These are phyloP conservation scores for Neurospora sp. DNA, from an alignment of 495 filamentous ascomycete species.

Conservation along the genomic window DNA sequence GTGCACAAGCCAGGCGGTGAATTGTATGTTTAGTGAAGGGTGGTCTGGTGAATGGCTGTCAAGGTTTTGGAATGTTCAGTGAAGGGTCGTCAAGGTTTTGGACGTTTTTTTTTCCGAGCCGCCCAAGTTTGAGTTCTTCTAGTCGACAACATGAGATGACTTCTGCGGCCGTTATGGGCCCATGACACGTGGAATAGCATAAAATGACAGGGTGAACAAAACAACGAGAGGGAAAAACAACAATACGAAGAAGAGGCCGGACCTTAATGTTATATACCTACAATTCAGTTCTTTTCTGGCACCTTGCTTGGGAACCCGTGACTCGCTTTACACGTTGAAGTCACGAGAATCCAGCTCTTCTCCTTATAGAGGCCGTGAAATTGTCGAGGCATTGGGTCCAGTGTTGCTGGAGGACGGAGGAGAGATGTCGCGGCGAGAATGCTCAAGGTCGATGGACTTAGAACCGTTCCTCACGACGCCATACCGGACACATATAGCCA, in stretches of 20 bases:
- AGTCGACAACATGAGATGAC: background rate
- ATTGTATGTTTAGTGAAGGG: background rate
- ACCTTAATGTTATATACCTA: background rate
- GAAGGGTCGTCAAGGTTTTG: background rate
- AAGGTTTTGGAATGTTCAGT: background rate
- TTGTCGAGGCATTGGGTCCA: background rate
- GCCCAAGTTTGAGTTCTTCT: accelerated
- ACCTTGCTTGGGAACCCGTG: background rate
- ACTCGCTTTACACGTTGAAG: background rate
- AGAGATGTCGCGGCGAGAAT: background rate
- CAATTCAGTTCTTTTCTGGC: background rate
- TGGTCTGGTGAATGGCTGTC: background rate
- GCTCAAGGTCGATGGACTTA: background rate
- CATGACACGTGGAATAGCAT: background rate
- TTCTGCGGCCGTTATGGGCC: background rate
- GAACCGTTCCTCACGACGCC: background rate
- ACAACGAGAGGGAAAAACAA: background rate
- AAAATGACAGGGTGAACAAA: background rate
- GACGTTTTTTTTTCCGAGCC: background rate
- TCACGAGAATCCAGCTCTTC: background rate
- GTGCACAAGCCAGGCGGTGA: background rate
- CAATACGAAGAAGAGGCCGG: background rate
- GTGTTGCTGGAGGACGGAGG: background rate
- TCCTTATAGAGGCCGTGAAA: background rate
- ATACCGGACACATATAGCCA: background rate